A percentile compares a stretch with the other conserved stretches of the same genome.
Evolutionary conservation across 164 flowering plant genomes (phyloP).

Genomic region (Vitis riparia): DNA sequence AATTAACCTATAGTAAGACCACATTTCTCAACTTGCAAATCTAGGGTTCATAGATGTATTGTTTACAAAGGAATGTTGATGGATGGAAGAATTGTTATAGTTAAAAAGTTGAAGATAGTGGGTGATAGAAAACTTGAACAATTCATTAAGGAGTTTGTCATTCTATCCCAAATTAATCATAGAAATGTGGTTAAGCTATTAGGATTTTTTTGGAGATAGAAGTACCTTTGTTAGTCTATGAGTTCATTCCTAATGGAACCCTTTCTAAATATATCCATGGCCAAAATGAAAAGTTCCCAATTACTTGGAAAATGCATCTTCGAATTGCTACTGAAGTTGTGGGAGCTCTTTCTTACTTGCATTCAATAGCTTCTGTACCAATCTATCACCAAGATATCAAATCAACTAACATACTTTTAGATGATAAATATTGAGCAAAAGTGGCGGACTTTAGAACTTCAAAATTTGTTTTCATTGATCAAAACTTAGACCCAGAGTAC

Average conservation of each 20-base stretch:
- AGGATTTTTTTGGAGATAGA: no score
- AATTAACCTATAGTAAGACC: no score
- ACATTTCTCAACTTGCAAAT: no score
- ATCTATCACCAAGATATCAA: conserved; percentile 24
- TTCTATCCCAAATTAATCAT: no score
- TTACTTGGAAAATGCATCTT: conserved; percentile 16
- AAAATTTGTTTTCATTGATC: conserved; percentile 9
- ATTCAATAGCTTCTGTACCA: conserved; percentile 10
- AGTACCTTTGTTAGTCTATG: conserved; percentile 21
- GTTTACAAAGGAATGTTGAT: no score
- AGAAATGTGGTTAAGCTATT: no score
- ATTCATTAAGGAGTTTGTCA: no score
- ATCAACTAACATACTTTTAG: conserved; percentile 12
- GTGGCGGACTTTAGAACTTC: conserved; percentile 22
- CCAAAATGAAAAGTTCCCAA: not conserved
- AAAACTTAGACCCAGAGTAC: conserved; percentile 23
- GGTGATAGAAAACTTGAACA: no score
- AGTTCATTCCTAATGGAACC: conserved; percentile 23
- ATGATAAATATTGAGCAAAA: not conserved
- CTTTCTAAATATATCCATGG: conserved; percentile 17
- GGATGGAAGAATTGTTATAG: no score
- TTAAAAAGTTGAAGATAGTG: no score
- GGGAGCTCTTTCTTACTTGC: not conserved
- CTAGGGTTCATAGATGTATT: no score
- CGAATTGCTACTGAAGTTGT: conserved; percentile 19